These are phyloP conservation scores for Phoma herbarum DNA, from an alignment of 2,329 filamentous ascomycete species.

Conservation along the genomic window DNA sequence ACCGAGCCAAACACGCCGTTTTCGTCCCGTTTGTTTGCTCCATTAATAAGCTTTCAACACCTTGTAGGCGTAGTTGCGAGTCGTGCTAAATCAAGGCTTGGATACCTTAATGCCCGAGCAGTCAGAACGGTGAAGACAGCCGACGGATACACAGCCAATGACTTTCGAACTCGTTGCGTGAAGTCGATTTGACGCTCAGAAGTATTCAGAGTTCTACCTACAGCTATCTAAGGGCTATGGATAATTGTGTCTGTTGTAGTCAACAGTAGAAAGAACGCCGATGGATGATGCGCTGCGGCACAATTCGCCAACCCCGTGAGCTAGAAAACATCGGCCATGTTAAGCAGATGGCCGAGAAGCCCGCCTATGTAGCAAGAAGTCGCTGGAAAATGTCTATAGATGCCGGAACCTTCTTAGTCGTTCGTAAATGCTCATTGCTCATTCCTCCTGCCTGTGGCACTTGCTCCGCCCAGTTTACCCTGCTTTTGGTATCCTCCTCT, in stretches of 20 bases:
- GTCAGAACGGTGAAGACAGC: background rate
- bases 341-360: constrained; percentile 12
- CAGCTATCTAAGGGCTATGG: constrained; percentile 37
- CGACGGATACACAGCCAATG: background rate
- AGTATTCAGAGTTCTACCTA: constrained; percentile 37
- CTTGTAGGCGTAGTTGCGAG: background rate
- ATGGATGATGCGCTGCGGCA: constrained; percentile 38
- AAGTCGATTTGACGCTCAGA: background rate
- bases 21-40: background rate
- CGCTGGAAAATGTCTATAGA: constrained; percentile 47
- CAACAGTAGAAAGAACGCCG: constrained; percentile 38
- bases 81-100: background rate
- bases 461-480: constrained; percentile 10
- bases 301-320: constrained; percentile 22
- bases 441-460: constrained; percentile 14
- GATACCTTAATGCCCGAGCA: background rate
- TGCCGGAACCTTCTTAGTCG: constrained; percentile 34
- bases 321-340: constrained; percentile 17
- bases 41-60: too few species aligned
- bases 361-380: constrained; percentile 21
- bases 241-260: constrained; percentile 20
- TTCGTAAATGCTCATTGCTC: constrained; percentile 38
- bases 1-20: constrained; percentile 11
- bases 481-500: constrained; percentile 37
- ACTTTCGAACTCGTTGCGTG: too few species aligned